Conservation (phyloP, 164 flowering plant genomes). For the Vitis amurensis region DNA sequence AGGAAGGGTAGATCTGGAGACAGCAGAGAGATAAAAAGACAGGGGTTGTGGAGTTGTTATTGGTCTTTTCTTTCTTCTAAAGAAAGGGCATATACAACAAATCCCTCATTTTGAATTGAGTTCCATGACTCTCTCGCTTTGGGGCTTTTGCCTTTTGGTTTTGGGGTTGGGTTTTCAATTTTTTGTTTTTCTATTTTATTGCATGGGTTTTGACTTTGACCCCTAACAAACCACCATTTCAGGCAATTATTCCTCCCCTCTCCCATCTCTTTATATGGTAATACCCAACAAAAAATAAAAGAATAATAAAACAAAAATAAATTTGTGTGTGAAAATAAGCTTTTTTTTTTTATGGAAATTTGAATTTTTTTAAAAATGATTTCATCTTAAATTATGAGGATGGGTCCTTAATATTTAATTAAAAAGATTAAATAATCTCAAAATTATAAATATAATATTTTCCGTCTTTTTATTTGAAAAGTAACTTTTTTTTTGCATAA, state of each 20-base stretch:
- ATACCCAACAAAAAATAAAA: not conserved
- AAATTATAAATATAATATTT: too few relatives aligned
- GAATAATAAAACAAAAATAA: too few relatives aligned
- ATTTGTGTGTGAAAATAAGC: not conserved
- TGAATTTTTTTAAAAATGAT: too few relatives aligned
- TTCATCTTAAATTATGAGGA: too few relatives aligned
- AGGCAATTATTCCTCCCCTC: conserved; percentile 59
- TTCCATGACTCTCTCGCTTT: conserved; percentile 1
- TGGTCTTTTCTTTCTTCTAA: not conserved
- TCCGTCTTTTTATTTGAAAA: too few relatives aligned
- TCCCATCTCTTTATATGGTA: conserved; percentile 10
- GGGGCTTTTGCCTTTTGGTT: conserved; percentile 2
- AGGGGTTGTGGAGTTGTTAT: not conserved
- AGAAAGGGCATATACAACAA: not conserved
- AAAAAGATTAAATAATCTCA: too few relatives aligned
- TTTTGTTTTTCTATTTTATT: conserved; percentile 27
- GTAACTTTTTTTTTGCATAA: too few relatives aligned
- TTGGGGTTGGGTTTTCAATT: conserved; percentile 1
- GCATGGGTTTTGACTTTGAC: conserved; percentile 52
- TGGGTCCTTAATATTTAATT: too few relatives aligned
- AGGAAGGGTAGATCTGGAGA: conserved; percentile 12
- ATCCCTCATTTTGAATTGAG: conserved; percentile 4
- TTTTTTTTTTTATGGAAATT: not conserved
- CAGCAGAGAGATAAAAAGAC: not conserved
- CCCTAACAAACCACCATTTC: conserved; percentile 52